Base-by-base conservation (phyloP, 2,329 filamentous ascomycete species). In the Pseudogymnoascus sp. region DNA sequence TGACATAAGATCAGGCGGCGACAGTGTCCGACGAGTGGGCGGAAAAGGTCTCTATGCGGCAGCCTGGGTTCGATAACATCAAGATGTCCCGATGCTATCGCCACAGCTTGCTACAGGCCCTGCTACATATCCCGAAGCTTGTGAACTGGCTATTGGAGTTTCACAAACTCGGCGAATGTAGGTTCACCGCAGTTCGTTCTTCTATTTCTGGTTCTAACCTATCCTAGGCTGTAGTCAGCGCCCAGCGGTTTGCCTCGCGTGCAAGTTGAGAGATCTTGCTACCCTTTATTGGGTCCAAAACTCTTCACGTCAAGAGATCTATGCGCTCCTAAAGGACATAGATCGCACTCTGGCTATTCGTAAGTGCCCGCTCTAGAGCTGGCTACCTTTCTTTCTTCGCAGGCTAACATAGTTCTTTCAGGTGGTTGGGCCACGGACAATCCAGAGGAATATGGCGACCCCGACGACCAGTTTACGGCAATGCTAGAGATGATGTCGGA, bases 111-210 rank as follows among this genome's bases (percentile, higher is more conserved):
- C 43, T 75, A 6, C 74, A 76, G 65, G 70, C 71, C 2, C 64
- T 76, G 7, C 53, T 75, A 5, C 74, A 76, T 63, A 56, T 68
- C 4, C 73, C 73, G 1, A 69, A 69, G 14, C 66, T 76, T 40
- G 68, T 72, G 22, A 70, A 71, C 28, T 76, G 70, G 66, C 62
- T 75, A 2, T 59, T 66, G n/a, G 60, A 68, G 7, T 63, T 67
- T 26, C 70, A 72, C 53, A 60, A 61, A 6, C 68, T 65, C 16
- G 63, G 69, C 12, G 19, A 66, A 35, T 73, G 72, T 68, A 63
- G 46, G 63, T 67, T 64, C 19, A 16, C 41, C 28, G 19, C 41
- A 8, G 10, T 24, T 40, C 16, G 5, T 31, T 43, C 8, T 37
- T 11, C 8, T 7, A 6, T 43, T 14, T 19, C 8, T 1, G 19